Evolutionary conservation across 805 yeast genomes (phyloP).

Genomic region (Wickerhamomyces subpelliculosus): DNA sequence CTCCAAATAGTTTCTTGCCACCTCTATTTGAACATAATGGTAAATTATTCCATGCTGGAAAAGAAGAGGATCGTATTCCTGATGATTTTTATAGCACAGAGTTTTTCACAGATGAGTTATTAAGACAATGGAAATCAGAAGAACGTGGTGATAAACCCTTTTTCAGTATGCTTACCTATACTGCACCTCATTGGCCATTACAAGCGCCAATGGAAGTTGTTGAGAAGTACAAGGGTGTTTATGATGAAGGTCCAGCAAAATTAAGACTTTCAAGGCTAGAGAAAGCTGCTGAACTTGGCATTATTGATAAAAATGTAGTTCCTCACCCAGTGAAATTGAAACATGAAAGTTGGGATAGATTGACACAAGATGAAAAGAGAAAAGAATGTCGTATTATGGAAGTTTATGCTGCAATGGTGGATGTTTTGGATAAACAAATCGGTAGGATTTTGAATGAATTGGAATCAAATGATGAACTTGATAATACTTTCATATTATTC

Average conservation of each 20-base stretch:
- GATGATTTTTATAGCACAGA: constrained; percentile 41
- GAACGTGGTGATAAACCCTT: constrained; percentile 41
- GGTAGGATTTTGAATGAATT: constrained; percentile 41
- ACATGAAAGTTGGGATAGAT: constrained; percentile 36
- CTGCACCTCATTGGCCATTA: constrained; percentile 65
- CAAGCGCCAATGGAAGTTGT: constrained; percentile 48
- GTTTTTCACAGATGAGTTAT: constrained; percentile 36
- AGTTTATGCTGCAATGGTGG: constrained; percentile 61
- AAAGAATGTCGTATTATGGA: constrained; percentile 43
- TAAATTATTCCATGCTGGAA: constrained; percentile 27
- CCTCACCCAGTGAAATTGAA: constrained; percentile 40
- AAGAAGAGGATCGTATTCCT: constrained; percentile 25
- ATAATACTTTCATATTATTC: constrained; percentile 50
- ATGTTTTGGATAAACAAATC: constrained; percentile 41
- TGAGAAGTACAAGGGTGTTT: constrained; percentile 39
- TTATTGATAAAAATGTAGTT: constrained; percentile 34
- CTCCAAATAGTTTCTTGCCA: constrained; percentile 14
- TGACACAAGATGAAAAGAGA: constrained; percentile 29
- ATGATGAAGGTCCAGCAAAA: constrained; percentile 42
- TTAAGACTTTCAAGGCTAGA: constrained; percentile 33
- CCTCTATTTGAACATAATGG: constrained; percentile 22
- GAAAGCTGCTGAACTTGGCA: constrained; percentile 37
- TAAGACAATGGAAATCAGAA: constrained; percentile 28
- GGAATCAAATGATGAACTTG: constrained; percentile 36
- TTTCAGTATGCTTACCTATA: constrained; percentile 47